Evolutionary conservation across 2,329 filamentous ascomycete species (phyloP).

Genomic region (Verticillium albo-atrum): DNA sequence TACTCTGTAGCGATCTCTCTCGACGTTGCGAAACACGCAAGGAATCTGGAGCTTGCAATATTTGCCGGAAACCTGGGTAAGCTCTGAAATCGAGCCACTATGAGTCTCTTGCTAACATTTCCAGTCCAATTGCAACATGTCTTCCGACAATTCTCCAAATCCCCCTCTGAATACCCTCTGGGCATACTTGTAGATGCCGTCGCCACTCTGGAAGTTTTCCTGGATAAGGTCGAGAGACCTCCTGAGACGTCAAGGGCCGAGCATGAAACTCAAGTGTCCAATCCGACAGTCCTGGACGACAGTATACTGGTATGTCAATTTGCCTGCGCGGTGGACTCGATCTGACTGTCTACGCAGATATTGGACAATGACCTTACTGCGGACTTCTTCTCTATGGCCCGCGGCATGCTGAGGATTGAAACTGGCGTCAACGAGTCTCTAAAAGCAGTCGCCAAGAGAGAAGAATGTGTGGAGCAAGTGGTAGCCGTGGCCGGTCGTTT

Average conservation of each 20-base stretch:
- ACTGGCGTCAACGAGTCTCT: conserved; percentile 6
- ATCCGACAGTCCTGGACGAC: conserved; percentile 41
- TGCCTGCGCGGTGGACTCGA: neutral
- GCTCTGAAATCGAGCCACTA: conserved; percentile 3
- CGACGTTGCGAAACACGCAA: conserved; percentile 43
- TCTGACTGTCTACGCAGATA: conserved; percentile 21
- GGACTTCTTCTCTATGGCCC: conserved; percentile 43
- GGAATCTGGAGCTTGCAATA: conserved; percentile 40
- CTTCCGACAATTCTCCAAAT: conserved; percentile 42
- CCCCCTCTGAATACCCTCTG: conserved; percentile 42
- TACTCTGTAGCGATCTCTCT: conserved; percentile 43
- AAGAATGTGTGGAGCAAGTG: conserved; percentile 36
- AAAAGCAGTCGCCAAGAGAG: conserved; percentile 4
- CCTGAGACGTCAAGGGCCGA: conserved; percentile 31
- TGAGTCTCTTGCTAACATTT: conserved; percentile 9
- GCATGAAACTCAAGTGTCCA: conserved; percentile 31
- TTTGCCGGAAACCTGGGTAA: conserved; percentile 43
- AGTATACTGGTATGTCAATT: conserved; percentile 32
- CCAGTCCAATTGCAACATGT: conserved; percentile 45
- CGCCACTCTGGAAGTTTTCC: conserved; percentile 41
- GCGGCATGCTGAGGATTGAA: conserved; percentile 26
- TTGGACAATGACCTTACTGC: conserved; percentile 45
- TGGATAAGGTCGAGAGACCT: conserved; percentile 37
- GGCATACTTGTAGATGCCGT: conserved; percentile 38
- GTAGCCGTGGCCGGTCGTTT: conserved; percentile 41